Conservation (phyloP, 306 rosid species). For the Citrullus amarus region DNA sequence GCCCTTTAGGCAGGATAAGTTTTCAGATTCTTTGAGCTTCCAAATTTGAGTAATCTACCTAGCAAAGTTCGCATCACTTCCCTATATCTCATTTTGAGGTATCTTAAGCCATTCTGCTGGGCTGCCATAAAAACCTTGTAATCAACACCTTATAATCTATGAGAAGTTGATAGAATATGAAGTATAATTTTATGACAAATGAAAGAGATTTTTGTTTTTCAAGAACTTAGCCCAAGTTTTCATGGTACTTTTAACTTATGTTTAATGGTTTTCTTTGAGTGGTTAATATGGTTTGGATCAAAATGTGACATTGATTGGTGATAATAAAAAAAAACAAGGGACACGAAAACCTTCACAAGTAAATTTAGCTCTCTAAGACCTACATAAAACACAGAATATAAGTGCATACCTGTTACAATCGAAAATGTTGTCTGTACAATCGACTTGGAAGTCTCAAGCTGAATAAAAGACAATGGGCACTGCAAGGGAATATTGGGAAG, state of each 20-base stretch:
- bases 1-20: background rate
- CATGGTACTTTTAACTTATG: background rate
- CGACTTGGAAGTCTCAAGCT: background rate
- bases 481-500: conserved; percentile 17
- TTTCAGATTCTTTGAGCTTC: background rate
- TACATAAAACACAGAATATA: background rate
- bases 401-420: background rate
- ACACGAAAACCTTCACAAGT: background rate
- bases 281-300: background rate
- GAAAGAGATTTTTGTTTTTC: background rate
- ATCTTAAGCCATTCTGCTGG: background rate
- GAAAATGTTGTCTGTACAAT: background rate
- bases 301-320: background rate
- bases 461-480: conserved; percentile 66
- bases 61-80: background rate
- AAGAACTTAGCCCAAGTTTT: background rate
- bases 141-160: background rate
- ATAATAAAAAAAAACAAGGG: background rate
- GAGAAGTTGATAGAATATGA: background rate
- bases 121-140: background rate
- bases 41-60: background rate
- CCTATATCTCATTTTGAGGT: background rate
- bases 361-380: background rate
- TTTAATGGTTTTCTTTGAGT: background rate
- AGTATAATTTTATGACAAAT: background rate